Evolutionary conservation across 768 basidiomycete species (phyloP).

Genomic region (Pisolithus orientalis): DNA sequence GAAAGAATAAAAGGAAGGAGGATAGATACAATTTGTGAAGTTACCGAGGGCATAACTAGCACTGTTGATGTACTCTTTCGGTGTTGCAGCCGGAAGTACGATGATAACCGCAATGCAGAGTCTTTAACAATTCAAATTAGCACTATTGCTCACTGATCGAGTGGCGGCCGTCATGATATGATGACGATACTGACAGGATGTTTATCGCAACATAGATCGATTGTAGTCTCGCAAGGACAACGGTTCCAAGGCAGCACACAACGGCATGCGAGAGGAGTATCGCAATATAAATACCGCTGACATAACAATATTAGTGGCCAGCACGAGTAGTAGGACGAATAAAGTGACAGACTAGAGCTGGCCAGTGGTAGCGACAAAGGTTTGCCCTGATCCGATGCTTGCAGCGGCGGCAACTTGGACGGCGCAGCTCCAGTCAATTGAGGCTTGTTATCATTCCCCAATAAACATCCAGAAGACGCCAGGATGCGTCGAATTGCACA

Average conservation of each 20-base stretch:
- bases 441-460: slow-evolving; percentile 30
- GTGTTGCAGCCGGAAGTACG: slow-evolving; percentile 59
- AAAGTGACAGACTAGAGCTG: slow-evolving; percentile 11
- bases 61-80: slow-evolving; percentile 50
- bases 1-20: background rate
- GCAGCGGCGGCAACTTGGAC: slow-evolving; percentile 61
- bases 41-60: slow-evolving; percentile 57
- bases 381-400: slow-evolving; percentile 42
- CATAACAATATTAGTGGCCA: background rate
- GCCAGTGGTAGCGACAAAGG: slow-evolving; percentile 31
- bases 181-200: slow-evolving; percentile 35
- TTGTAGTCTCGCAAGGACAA: slow-evolving; percentile 62
- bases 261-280: slow-evolving; percentile 57
- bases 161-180: background rate
- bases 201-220: slow-evolving; percentile 68
- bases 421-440: slow-evolving; percentile 63
- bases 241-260: slow-evolving; percentile 63
- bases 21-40: slow-evolving; percentile 48
- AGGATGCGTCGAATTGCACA: background rate
- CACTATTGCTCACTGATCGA: background rate
- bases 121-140: slow-evolving; percentile 22
- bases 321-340: background rate
- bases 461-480: too few relatives aligned
- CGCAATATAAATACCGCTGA: slow-evolving; percentile 59
- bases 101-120: slow-evolving; percentile 63